These are phyloP conservation scores for Stylosanthes scabra DNA, from an alignment of 331 rosid genomes.

Conservation along the genomic window DNA sequence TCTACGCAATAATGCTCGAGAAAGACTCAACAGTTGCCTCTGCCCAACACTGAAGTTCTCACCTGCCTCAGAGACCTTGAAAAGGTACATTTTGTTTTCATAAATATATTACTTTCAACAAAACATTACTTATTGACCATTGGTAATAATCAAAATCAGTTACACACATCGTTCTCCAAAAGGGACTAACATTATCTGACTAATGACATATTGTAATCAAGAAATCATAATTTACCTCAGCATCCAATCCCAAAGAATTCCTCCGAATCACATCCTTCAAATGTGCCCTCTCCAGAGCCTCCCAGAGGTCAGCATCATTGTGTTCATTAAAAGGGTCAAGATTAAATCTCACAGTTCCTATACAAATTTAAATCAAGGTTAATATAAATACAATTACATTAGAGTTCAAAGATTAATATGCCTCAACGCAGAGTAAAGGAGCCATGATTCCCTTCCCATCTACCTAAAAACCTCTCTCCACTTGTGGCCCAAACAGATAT, in stretches of 20 bases:
- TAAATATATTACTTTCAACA: conserved; percentile 28
- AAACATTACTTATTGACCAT: conserved; percentile 3
- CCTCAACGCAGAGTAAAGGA: conserved; percentile 11
- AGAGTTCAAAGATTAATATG: conserved; percentile 6
- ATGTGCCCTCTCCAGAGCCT: conserved; percentile 92
- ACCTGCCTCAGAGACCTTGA: conserved; percentile 88
- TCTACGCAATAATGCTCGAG: conserved; percentile 89
- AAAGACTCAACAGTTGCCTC: conserved; percentile 86
- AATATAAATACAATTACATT: conserved; percentile 11
- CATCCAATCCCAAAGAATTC: conserved; percentile 83
- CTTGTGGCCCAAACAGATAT: neutral
- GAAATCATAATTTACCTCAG: conserved; percentile 64
- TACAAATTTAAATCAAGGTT: conserved; percentile 16
- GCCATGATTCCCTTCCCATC: neutral
- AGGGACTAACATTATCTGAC: neutral
- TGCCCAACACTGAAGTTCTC: conserved; percentile 98
- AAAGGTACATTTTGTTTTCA: conserved; percentile 28
- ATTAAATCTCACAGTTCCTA: conserved; percentile 90
- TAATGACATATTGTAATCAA: conserved; percentile 2
- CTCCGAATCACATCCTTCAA: conserved; percentile 82
- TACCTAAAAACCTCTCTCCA: neutral
- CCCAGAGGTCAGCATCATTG: conserved; percentile 97
- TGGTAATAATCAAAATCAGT: conserved; percentile 2
- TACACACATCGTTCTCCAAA: neutral
- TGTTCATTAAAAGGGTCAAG: conserved; percentile 92